phyloP scores from a whole-genome alignment of 495 filamentous ascomycete species.

The Hyaloscypha bicolor region DNA sequence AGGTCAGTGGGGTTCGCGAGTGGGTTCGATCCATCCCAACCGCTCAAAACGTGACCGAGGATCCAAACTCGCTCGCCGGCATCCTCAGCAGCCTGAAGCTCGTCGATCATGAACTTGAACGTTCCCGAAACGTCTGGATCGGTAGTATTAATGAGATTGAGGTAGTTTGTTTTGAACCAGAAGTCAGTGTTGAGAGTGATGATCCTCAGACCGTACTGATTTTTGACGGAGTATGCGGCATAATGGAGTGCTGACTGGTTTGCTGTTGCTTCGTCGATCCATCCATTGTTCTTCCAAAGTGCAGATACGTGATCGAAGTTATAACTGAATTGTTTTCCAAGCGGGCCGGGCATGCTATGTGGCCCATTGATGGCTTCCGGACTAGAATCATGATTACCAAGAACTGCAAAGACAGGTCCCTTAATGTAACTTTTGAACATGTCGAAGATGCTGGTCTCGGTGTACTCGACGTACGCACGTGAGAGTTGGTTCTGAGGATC shows the following conservation, averaged over 20 bases:
- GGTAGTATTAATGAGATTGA: slow-evolving; percentile 54
- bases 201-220: slow-evolving; percentile 46
- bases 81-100: slow-evolving; percentile 54
- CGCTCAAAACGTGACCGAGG: slow-evolving; percentile 53
- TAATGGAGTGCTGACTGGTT: slow-evolving; percentile 41
- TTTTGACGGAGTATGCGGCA: slow-evolving; percentile 51
- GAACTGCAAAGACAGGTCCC: slow-evolving; percentile 54
- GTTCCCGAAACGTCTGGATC: slow-evolving; percentile 51
- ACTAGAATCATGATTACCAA: slow-evolving; percentile 58
- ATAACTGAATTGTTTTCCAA: slow-evolving; percentile 59
- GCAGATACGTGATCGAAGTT: slow-evolving; percentile 51
- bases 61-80: slow-evolving; percentile 57
- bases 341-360: slow-evolving; percentile 44
- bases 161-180: slow-evolving; percentile 54
- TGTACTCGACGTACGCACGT: slow-evolving; percentile 50
- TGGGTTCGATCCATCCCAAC: slow-evolving; percentile 54
- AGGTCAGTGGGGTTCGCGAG: slow-evolving; percentile 52
- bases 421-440: slow-evolving; percentile 53
- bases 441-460: slow-evolving; percentile 38
- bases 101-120: slow-evolving; percentile 50
- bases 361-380: slow-evolving; percentile 40
- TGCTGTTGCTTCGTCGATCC: slow-evolving; percentile 47
- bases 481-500: slow-evolving; percentile 42
- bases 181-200: slow-evolving; percentile 62
- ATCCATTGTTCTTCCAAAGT: slow-evolving; percentile 51